A percentile compares a stretch with the other conserved stretches of the same genome.
Conservation (phyloP, 306 rosid species). For the Rosa lucieae region DNA sequence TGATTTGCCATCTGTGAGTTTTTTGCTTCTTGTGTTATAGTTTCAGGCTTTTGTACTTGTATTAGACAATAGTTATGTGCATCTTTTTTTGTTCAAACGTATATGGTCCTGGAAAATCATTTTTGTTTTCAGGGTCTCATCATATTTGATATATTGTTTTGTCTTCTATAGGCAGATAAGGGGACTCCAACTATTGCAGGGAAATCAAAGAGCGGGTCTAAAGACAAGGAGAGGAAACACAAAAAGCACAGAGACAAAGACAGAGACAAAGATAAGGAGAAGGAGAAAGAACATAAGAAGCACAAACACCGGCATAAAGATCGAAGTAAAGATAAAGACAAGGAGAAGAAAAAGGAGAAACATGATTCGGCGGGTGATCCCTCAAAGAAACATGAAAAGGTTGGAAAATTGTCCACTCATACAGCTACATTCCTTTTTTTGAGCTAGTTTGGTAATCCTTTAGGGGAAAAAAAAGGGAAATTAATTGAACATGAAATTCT, state of each 20-base stretch:
- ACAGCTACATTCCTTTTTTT: conserved; percentile 24
- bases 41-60: conserved; percentile 9
- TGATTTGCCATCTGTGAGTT: conserved; percentile 81
- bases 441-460: neutral
- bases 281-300: conserved; percentile 96
- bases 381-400: conserved; percentile 96
- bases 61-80: neutral
- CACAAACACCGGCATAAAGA: conserved; percentile 82
- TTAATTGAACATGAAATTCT: neutral
- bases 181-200: conserved; percentile 79
- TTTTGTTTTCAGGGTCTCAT: conserved; percentile 13
- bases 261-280: conserved; percentile 65
- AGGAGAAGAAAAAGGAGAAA: conserved; percentile 93
- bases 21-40: conserved; percentile 16
- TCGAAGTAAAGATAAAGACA: conserved; percentile 86
- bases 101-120: neutral
- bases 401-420: conserved; percentile 36
- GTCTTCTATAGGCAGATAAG: conserved; percentile 68
- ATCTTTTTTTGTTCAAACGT: neutral
- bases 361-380: conserved; percentile 83
- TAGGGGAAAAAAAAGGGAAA: conserved; percentile 4
- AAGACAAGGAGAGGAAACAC: conserved; percentile 94
- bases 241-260: conserved; percentile 83
- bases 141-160: neutral
- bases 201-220: conserved; percentile 73